These are phyloP conservation scores for Phaeosphaeria sp. DNA, from an alignment of 2,329 filamentous ascomycete species.

Conservation along the genomic window DNA sequence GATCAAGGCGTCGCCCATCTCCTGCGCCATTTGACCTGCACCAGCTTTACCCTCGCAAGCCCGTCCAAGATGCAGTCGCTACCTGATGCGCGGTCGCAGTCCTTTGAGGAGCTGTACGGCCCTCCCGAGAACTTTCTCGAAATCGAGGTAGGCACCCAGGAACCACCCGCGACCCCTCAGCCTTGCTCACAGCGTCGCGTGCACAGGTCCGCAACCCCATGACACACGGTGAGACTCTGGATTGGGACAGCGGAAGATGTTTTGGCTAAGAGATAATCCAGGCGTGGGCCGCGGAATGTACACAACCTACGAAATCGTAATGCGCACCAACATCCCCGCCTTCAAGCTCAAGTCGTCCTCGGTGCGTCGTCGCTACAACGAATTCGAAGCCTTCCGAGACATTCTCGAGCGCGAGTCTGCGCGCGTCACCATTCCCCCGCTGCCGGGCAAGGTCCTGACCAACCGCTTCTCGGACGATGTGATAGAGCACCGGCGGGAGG, in stretches of 20 bases:
- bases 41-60: conserved; percentile 3
- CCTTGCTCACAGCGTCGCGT: conserved; percentile 32
- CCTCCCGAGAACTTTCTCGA: conserved; percentile 98
- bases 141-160: conserved; percentile 74
- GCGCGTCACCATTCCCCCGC: conserved; percentile 90
- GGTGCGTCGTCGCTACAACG: conserved; percentile 92
- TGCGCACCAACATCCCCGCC: conserved; percentile 97
- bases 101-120: conserved; percentile 98
- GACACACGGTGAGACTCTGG: conserved; percentile 29
- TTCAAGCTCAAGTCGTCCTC: conserved; percentile 89
- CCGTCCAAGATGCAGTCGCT: conserved; percentile 64
- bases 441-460: conserved; percentile 97
- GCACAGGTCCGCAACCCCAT: conserved; percentile 81
- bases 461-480: conserved; percentile 98
- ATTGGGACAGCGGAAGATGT: not conserved
- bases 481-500: conserved; percentile 91
- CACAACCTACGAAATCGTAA: conserved; percentile 98
- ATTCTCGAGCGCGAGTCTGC: conserved; percentile 95
- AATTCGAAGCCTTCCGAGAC: conserved; percentile 99
- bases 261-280: conserved; percentile 64
- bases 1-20: not conserved
- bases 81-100: conserved; percentile 80
- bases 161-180: conserved; percentile 11
- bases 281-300: conserved; percentile 96
- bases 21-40: conserved; percentile 15